Conservation (phyloP, 2,329 filamentous ascomycete species). For the Colletotrichum simmondsii region DNA sequence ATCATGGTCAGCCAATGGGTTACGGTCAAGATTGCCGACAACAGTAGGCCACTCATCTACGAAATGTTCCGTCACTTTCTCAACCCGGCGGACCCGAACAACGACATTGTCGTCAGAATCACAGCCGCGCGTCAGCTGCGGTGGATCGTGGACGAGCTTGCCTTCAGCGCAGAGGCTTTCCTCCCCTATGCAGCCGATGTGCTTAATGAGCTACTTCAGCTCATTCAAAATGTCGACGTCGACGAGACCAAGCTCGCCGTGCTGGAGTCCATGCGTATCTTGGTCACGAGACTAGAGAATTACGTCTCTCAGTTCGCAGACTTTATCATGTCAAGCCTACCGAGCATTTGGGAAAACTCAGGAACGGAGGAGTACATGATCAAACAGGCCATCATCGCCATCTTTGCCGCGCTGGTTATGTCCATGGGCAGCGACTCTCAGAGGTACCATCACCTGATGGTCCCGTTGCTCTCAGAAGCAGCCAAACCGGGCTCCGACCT, state of each 20-base stretch:
- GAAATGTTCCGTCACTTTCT: slow-evolving; percentile 91
- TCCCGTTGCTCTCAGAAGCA: slow-evolving; percentile 85
- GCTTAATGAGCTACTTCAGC: slow-evolving; percentile 76
- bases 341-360: slow-evolving; percentile 85
- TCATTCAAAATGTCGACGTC: slow-evolving; percentile 83
- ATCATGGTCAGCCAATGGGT: slow-evolving; percentile 94
- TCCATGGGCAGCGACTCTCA: slow-evolving; percentile 84
- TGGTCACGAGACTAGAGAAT: slow-evolving; percentile 85
- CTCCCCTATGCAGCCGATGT: slow-evolving; percentile 80
- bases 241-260: slow-evolving; percentile 93
- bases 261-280: slow-evolving; percentile 83
- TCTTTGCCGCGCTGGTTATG: slow-evolving; percentile 85
- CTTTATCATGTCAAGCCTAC: slow-evolving; percentile 82
- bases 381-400: slow-evolving; percentile 91
- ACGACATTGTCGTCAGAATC: slow-evolving; percentile 92
- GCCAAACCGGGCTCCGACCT: slow-evolving; percentile 80
- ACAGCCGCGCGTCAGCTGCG: slow-evolving; percentile 89
- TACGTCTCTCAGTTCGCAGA: slow-evolving; percentile 77
- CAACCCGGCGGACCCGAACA: slow-evolving; percentile 78
- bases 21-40: slow-evolving; percentile 76
- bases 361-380: slow-evolving; percentile 86
- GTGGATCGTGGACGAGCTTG: slow-evolving; percentile 84
- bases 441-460: slow-evolving; percentile 81
- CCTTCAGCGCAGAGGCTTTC: slow-evolving; percentile 80
- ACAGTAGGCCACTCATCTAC: slow-evolving; percentile 80